These are phyloP conservation scores for Lineolata rhizophorae DNA, from an alignment of 495 filamentous ascomycete genomes.

Conservation along the genomic window DNA sequence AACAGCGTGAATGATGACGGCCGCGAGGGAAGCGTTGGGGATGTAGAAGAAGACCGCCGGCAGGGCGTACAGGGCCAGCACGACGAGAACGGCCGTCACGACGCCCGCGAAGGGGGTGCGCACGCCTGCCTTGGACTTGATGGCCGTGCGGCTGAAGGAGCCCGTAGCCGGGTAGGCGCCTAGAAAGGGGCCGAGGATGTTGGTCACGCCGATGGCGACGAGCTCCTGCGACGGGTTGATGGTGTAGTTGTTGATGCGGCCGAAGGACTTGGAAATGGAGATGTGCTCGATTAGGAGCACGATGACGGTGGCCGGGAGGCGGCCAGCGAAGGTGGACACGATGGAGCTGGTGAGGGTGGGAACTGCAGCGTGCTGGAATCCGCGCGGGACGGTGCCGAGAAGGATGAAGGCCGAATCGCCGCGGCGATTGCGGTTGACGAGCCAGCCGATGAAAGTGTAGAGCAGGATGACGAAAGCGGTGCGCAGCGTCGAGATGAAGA, in stretches of 20 bases:
- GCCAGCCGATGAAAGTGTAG: conserved; percentile 79
- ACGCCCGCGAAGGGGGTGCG: conserved; percentile 81
- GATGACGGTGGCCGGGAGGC: conserved; percentile 67
- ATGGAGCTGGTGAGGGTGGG: conserved; percentile 42
- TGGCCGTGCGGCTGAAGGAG: conserved; percentile 91
- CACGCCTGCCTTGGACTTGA: conserved; percentile 95
- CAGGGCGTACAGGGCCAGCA: conserved; percentile 87
- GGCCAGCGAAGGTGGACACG: conserved; percentile 33
- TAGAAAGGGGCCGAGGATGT: conserved; percentile 82
- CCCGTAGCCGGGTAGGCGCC: conserved; percentile 89
- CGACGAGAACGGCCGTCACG: conserved; percentile 71
- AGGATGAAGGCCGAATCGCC: conserved; percentile 38
- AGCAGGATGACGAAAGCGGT: conserved; percentile 85
- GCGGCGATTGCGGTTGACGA: conserved; percentile 43
- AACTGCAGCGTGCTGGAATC: conserved; percentile 65
- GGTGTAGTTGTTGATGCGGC: conserved; percentile 91
- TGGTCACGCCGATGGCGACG: conserved; percentile 82
- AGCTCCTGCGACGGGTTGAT: conserved; percentile 95
- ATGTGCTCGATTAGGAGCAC: conserved; percentile 73
- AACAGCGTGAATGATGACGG: conserved; percentile 94
- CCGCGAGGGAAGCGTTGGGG: conserved; percentile 63
- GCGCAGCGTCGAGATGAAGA: conserved; percentile 75
- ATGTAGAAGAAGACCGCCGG: conserved; percentile 92
- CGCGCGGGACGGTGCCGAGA: conserved; percentile 54
- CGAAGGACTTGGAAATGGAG: conserved; percentile 94